phyloP scores from a whole-genome alignment of 2,329 filamentous ascomycete genomes.

The Alternaria angustiovoidea region DNA sequence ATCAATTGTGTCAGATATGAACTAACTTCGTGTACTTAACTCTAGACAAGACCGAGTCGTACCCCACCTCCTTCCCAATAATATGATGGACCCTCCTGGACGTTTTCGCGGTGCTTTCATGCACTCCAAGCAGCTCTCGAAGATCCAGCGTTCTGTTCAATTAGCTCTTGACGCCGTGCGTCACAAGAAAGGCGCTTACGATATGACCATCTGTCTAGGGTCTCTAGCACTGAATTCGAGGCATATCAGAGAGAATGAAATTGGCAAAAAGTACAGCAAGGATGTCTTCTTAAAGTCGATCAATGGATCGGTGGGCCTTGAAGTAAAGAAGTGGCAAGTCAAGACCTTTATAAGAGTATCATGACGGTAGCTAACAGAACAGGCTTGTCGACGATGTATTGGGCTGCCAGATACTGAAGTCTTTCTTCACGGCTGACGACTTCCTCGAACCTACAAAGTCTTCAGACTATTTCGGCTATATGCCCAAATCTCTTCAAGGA shows the following conservation, averaged over 20 bases:
- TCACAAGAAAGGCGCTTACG: conserved; percentile 36
- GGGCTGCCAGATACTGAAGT: conserved; percentile 32
- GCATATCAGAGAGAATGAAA: conserved; percentile 14
- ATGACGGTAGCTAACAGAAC: conserved; percentile 4
- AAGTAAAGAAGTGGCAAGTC: conserved; percentile 37
- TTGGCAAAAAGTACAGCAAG: conserved; percentile 25
- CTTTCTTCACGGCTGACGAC: conserved; percentile 25
- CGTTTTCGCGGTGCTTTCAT: conserved; percentile 29
- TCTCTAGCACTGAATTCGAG: conserved; percentile 32
- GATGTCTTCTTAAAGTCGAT: conserved; percentile 27
- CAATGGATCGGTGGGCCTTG: conserved; percentile 15
- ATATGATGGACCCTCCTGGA: conserved; percentile 31
- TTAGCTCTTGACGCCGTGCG: conserved; percentile 31
- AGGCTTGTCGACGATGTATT: conserved; percentile 31
- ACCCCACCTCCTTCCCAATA: conserved; percentile 21
- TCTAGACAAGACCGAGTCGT: conserved; percentile 21
- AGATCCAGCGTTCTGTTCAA: conserved; percentile 29
- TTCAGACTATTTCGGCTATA: conserved; percentile 27
- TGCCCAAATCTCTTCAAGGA: conserved; percentile 23
- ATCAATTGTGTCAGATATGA: not conserved
- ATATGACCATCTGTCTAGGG: conserved; percentile 40
- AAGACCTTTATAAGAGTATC: not conserved
- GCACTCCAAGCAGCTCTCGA: conserved; percentile 17
- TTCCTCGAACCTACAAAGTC: conserved; percentile 36
- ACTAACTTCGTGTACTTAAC: not conserved